Evolutionary conservation across 495 filamentous ascomycete genomes (phyloP).

Genomic region (Xylaria venustula): DNA sequence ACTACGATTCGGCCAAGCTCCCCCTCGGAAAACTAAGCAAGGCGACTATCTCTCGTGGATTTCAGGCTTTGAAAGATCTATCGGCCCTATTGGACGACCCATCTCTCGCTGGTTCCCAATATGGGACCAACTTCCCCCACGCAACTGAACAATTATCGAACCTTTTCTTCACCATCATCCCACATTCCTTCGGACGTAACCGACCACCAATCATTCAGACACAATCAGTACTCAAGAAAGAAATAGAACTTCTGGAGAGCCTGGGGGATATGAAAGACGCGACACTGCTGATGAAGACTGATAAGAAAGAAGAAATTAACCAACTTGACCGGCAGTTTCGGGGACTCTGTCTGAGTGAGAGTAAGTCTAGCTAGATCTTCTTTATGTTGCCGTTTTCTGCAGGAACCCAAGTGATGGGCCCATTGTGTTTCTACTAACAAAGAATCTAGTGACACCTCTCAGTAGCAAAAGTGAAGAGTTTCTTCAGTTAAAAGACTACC

Average conservation of each 20-base stretch:
- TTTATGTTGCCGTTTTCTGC: not conserved
- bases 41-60: constrained; percentile 67
- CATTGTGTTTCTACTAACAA: not conserved
- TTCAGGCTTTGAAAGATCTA: constrained; percentile 70
- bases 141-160: constrained; percentile 66
- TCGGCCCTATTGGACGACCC: constrained; percentile 57
- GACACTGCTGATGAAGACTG: constrained; percentile 66
- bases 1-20: constrained; percentile 75
- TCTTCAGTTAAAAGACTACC: constrained; percentile 59
- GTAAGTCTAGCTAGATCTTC: constrained; percentile 1
- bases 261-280: constrained; percentile 82
- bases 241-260: constrained; percentile 74
- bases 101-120: constrained; percentile 43
- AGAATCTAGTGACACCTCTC: constrained; percentile 62
- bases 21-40: constrained; percentile 83
- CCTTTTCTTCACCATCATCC: constrained; percentile 76
- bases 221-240: constrained; percentile 59
- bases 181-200: constrained; percentile 74
- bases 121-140: constrained; percentile 33
- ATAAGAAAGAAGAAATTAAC: constrained; percentile 47
- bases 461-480: constrained; percentile 60
- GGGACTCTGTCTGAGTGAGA: constrained; percentile 69
- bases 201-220: constrained; percentile 63
- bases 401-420: not conserved
- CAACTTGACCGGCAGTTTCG: constrained; percentile 68